These are phyloP conservation scores for Bruguiera gymnorhiza DNA, from an alignment of 345 rosid genomes.

Conservation along the genomic window DNA sequence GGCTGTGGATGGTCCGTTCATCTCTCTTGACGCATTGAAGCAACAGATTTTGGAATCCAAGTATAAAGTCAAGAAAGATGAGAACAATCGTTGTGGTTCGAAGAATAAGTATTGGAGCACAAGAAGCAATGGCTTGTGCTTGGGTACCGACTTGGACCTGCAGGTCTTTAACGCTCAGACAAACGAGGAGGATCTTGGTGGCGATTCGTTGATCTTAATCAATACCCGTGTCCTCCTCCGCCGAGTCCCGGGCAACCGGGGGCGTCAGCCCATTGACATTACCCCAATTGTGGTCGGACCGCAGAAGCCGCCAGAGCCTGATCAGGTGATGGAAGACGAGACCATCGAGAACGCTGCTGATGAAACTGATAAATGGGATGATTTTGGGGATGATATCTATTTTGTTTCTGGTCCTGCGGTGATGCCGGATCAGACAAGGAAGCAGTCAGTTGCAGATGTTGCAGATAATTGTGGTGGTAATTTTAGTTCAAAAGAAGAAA, in stretches of 20 bases:
- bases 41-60: constrained; percentile 71
- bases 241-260: constrained; percentile 86
- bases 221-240: constrained; percentile 92
- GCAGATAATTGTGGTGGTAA: too few relatives aligned
- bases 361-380: constrained; percentile 73
- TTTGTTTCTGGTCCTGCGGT: constrained; percentile 58
- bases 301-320: too few relatives aligned
- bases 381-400: constrained; percentile 91
- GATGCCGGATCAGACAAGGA: constrained; percentile 51
- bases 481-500: too few relatives aligned
- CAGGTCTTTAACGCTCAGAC: constrained; percentile 97
- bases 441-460: too few relatives aligned
- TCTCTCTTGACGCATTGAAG: constrained; percentile 91
- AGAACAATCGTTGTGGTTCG: too few relatives aligned
- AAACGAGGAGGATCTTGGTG: constrained; percentile 94
- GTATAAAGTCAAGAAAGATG: too few relatives aligned
- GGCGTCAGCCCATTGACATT: constrained; percentile 88
- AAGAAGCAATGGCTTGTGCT: constrained; percentile 73
- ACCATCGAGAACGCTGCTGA: constrained; percentile 18
- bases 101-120: constrained; percentile 21
- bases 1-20: constrained; percentile 91
- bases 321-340: too few relatives aligned
- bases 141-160: constrained; percentile 95
- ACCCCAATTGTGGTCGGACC: too few relatives aligned
- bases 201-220: constrained; percentile 88